These are phyloP conservation scores for Tolypocladium pustulatum DNA, from an alignment of 2,329 filamentous ascomycete genomes.

Conservation along the genomic window DNA sequence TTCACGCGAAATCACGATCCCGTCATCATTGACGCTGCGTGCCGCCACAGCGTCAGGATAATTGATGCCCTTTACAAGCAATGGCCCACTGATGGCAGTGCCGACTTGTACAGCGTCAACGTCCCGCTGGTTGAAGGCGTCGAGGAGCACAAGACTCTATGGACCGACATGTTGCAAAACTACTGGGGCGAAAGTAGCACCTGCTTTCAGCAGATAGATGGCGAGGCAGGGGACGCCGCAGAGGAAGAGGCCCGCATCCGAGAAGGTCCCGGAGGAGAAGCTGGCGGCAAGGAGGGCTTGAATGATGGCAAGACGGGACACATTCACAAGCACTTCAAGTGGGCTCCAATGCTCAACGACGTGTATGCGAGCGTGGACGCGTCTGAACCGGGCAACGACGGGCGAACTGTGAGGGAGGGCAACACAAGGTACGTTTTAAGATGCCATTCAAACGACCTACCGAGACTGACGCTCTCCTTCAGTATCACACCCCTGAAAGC, in stretches of 20 bases:
- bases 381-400: constrained; percentile 73
- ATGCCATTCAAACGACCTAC: not conserved
- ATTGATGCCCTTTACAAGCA: constrained; percentile 69
- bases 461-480: constrained; percentile 3
- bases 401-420: constrained; percentile 82
- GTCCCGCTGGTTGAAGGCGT: constrained; percentile 75
- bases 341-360: constrained; percentile 79
- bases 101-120: constrained; percentile 86
- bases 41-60: constrained; percentile 60
- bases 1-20: constrained; percentile 78
- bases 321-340: constrained; percentile 84
- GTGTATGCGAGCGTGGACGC: constrained; percentile 81
- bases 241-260: constrained; percentile 67
- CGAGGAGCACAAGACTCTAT: constrained; percentile 62
- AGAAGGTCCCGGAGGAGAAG: constrained; percentile 46
- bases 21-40: constrained; percentile 67
- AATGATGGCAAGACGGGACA: constrained; percentile 32
- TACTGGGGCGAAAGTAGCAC: constrained; percentile 67
- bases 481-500: constrained; percentile 86
- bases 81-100: constrained; percentile 55
- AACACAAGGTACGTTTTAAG: constrained; percentile 60
- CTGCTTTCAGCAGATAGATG: constrained; percentile 74
- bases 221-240: constrained; percentile 51
- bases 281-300: constrained; percentile 21
- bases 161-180: constrained; percentile 81